Evolutionary conservation across 164 flowering plant species (phyloP).

Genomic region (Vitis amurensis): DNA sequence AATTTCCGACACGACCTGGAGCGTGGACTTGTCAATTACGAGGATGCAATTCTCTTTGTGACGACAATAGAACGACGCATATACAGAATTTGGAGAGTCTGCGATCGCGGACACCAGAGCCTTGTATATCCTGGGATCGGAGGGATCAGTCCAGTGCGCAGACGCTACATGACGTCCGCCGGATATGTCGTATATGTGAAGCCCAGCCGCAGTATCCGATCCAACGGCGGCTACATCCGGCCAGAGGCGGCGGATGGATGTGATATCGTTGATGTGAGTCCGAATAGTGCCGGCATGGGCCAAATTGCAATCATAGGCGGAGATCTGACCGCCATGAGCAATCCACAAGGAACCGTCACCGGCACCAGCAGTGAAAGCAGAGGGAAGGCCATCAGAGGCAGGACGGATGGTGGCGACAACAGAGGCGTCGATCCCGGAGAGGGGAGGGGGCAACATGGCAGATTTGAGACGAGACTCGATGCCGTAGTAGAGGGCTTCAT

Average conservation of each 20-base stretch:
- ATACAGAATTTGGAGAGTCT: conserved; percentile 49
- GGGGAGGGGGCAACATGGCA: conserved; percentile 59
- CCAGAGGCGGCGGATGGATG: conserved; percentile 57
- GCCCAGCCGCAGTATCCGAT: conserved; percentile 59
- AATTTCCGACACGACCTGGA: conserved; percentile 47
- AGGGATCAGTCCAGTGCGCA: conserved; percentile 69
- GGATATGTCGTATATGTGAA: conserved; percentile 71
- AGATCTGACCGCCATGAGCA: conserved; percentile 87
- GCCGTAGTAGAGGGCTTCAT: conserved; percentile 84
- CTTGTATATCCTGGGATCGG: conserved; percentile 75
- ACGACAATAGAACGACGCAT: conserved; percentile 62
- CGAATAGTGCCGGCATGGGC: conserved; percentile 57
- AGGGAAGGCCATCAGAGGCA: conserved; percentile 51
- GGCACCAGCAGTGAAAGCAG: conserved; percentile 52
- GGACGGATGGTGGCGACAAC: conserved; percentile 60
- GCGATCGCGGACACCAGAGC: conserved; percentile 61
- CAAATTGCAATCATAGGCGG: conserved; percentile 69
- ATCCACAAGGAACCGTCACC: conserved; percentile 73
- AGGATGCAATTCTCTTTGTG: conserved; percentile 79
- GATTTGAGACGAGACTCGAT: conserved; percentile 63
- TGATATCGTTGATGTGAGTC: conserved; percentile 68
- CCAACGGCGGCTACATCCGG: conserved; percentile 67
- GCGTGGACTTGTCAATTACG: conserved; percentile 63
- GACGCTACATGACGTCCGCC: conserved; percentile 58
- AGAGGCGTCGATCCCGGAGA: conserved; percentile 74